A percentile compares a stretch with the other conserved stretches of the same genome.
Conservation (phyloP, 2,329 filamentous ascomycete genomes). For the Ophiostoma perfectum region DNA sequence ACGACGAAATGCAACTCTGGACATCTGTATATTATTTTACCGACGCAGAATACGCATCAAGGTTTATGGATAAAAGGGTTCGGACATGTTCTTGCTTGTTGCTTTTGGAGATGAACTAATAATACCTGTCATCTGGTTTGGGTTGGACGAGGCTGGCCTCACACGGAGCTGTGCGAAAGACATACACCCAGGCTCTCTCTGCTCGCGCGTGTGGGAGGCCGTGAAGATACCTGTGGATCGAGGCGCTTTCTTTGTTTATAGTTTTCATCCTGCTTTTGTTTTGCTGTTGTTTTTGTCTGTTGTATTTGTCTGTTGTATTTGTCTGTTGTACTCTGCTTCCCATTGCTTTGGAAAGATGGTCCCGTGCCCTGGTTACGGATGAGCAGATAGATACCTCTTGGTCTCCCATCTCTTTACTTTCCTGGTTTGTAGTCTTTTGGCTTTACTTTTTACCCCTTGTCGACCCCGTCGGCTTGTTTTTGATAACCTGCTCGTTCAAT, state of each 20-base stretch:
- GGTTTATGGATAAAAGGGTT: neutral
- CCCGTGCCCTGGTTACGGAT: neutral
- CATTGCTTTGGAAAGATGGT: neutral
- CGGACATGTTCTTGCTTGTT: neutral
- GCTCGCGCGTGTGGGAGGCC: constrained; percentile 1
- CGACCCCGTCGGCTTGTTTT: neutral
- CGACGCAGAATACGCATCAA: neutral
- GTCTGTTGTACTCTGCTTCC: neutral
- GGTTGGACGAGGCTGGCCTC: constrained; percentile 7
- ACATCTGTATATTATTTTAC: constrained; percentile 8
- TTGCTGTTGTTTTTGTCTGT: neutral
- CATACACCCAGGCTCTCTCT: constrained; percentile 1
- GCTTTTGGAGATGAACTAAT: neutral
- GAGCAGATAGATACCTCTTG: neutral
- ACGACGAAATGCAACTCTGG: neutral
- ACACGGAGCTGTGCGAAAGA: constrained; percentile 8
- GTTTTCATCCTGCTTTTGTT: neutral
- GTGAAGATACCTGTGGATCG: neutral
- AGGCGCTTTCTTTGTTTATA: constrained; percentile 7
- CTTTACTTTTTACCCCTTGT: neutral
- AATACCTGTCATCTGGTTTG: constrained; percentile 7
- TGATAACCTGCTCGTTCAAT: neutral
- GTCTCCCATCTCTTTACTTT: neutral
- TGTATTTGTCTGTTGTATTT: neutral
- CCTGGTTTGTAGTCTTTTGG: neutral